Conservation (phyloP, 2,329 filamentous ascomycete species). For the Camillea tinctor region DNA sequence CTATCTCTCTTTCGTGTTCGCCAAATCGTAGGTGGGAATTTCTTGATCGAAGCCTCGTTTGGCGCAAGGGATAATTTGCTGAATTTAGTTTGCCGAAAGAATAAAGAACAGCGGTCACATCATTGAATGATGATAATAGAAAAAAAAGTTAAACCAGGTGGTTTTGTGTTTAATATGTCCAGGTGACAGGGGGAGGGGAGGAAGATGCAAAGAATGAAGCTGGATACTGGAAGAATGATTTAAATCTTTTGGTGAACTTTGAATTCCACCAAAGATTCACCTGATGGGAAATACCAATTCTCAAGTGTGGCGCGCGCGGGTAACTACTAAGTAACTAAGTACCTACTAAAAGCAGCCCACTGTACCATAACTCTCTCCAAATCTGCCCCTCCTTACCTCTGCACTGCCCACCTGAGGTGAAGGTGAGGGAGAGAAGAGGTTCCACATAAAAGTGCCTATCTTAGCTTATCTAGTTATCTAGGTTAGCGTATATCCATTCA, state of each 20-base stretch:
- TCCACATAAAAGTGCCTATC: no score
- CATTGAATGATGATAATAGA: constrained; percentile 20
- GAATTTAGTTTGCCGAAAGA: constrained; percentile 4
- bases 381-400: no score
- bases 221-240: neutral
- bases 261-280: neutral
- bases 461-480: no score
- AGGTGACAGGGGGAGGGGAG: no score
- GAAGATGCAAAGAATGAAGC: neutral
- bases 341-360: no score
- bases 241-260: neutral
- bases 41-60: constrained; percentile 7
- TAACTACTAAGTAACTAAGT: no score
- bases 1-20: no score
- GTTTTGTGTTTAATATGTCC: neutral
- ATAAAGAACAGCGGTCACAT: constrained; percentile 22
- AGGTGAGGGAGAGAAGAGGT: no score
- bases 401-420: no score
- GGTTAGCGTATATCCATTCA: no score
- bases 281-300: neutral
- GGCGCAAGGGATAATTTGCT: constrained; percentile 7
- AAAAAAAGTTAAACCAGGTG: neutral
- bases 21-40: constrained; percentile 1
- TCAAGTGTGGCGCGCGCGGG: neutral
- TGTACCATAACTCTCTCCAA: no score